Conservation (phyloP, 306 rosid species). For the Cicer pinnatifidum region DNA sequence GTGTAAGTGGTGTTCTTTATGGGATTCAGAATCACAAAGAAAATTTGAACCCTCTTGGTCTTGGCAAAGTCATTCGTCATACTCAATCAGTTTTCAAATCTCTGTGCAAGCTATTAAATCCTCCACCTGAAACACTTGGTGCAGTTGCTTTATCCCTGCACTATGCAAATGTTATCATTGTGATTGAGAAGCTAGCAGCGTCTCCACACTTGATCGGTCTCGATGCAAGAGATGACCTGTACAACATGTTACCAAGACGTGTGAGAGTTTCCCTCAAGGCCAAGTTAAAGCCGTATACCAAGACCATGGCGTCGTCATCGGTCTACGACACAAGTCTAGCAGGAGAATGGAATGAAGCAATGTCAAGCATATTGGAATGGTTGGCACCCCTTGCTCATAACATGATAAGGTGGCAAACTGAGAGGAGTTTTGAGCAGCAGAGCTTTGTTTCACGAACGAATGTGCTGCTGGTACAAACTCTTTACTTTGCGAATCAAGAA, state of each 20-base stretch:
- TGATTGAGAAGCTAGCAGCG: constrained; percentile 91
- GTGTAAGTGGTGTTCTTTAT: constrained; percentile 53
- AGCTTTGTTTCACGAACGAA: constrained; percentile 77
- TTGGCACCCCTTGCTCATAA: constrained; percentile 95
- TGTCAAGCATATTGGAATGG: constrained; percentile 88
- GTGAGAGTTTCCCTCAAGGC: constrained; percentile 74
- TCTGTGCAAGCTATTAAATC: constrained; percentile 65
- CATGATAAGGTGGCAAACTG: constrained; percentile 97
- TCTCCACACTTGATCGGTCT: constrained; percentile 92
- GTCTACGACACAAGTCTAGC: constrained; percentile 77
- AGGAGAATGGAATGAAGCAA: constrained; percentile 84
- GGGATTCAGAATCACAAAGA: constrained; percentile 52
- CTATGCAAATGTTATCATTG: constrained; percentile 90
- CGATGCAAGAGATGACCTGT: constrained; percentile 96
- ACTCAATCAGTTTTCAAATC: constrained; percentile 57
- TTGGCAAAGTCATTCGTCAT: constrained; percentile 51
- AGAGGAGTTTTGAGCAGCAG: constrained; percentile 95
- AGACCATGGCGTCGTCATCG: constrained; percentile 59
- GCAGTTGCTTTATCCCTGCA: constrained; percentile 86
- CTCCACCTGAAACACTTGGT: constrained; percentile 88
- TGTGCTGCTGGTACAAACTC: constrained; percentile 90
- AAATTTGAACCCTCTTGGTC: constrained; percentile 46
- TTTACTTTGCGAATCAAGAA: constrained; percentile 84
- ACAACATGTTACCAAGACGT: constrained; percentile 84
- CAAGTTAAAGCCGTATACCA: constrained; percentile 73